Evolutionary conservation across 2,329 filamentous ascomycete species (phyloP), one percentile per base, ranked within the genome.

Genomic region (Elsinoe batatas): DNA sequence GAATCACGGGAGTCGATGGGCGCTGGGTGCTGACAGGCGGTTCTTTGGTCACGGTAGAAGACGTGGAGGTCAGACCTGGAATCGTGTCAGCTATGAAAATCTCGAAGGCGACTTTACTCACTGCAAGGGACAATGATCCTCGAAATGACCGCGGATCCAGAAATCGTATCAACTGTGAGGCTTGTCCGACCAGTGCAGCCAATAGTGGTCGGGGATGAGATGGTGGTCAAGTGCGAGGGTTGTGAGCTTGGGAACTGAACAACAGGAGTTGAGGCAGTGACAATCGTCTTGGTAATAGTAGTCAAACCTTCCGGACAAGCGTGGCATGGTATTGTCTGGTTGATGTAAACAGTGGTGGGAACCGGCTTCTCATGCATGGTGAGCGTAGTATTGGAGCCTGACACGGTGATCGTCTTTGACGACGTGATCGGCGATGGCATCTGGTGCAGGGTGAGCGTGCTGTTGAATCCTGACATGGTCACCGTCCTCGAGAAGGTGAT

Each of bases 291-390:
- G 3, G 40, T 55, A 11, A 47, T 46, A 3, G 53, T 55, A 12
- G 43, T 46, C 5, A n/a, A 47, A n/a, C 53, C 53, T 18, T 30
- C 40, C 6, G 32, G 18, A 37, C 53, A 55, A 12, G 53, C 38
- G n/a, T 40, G 42, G 30, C 53, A 55, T 15, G 42, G 40, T 12
- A 32, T 13, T 4, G 53, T 55, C 17, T 46, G 38, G 20, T 55
- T 55, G 20, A 26, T n/a, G 32, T 33, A 55, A 13, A 55, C 32
- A n/a, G 53, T 55, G 2, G 53, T 55, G 1, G 53, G 40, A 30
- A 11, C 15, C 4, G 53, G n/a, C 22, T n/a, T 22, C 3, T 47
- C 42, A 26, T 55, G 38, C 30, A 46, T 20, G 15, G 40, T 55
- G 38, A 46, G 17, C 13, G 53, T 47, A 5, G 2, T n/a, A 50